These are phyloP conservation scores for Rhytidhysteron rufulum DNA, from an alignment of 2,329 filamentous ascomycete genomes.

Conservation along the genomic window DNA sequence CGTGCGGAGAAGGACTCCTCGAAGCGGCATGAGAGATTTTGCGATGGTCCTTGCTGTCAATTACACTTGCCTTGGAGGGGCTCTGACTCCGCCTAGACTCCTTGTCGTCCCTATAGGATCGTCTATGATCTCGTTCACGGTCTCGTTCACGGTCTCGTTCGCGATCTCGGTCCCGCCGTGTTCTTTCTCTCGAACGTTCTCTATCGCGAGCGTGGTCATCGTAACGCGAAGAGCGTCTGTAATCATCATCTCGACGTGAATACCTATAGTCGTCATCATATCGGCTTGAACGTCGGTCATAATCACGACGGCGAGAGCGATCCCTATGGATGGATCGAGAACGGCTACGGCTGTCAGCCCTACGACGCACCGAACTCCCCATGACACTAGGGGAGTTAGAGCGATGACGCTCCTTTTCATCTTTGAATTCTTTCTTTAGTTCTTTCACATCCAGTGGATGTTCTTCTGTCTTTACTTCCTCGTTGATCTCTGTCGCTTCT, in stretches of 20 bases:
- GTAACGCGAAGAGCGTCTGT: slow-evolving; percentile 19
- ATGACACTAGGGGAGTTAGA: slow-evolving; percentile 29
- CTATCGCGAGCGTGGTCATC: slow-evolving; percentile 11
- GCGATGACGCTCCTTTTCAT: slow-evolving; percentile 21
- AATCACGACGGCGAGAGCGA: slow-evolving; percentile 21
- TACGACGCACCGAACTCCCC: slow-evolving; percentile 19
- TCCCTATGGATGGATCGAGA: slow-evolving; percentile 24
- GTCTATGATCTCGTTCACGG: slow-evolving; percentile 18
- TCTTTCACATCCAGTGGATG: slow-evolving; percentile 10
- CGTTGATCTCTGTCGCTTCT: slow-evolving; percentile 9
- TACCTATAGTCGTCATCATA: slow-evolving; percentile 12
- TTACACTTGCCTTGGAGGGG: slow-evolving; percentile 26
- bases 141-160: slow-evolving; percentile 6
- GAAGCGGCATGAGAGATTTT: slow-evolving; percentile 17
- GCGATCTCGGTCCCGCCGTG: slow-evolving; percentile 15
- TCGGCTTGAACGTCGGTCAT: slow-evolving; percentile 14
- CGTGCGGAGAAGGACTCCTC: slow-evolving; percentile 14
- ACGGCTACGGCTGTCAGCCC: slow-evolving; percentile 21
- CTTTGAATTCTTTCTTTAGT: slow-evolving; percentile 13
- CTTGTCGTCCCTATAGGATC: slow-evolving; percentile 21
- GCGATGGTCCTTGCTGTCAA: slow-evolving; percentile 24
- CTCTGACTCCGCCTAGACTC: slow-evolving; percentile 19
- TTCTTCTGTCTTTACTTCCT: slow-evolving; percentile 23
- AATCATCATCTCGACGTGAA: slow-evolving; percentile 20
- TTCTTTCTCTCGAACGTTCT: slow-evolving; percentile 14